Conservation (phyloP, 1,284 basidiomycete genomes). For the Entoloma clypeatum region DNA sequence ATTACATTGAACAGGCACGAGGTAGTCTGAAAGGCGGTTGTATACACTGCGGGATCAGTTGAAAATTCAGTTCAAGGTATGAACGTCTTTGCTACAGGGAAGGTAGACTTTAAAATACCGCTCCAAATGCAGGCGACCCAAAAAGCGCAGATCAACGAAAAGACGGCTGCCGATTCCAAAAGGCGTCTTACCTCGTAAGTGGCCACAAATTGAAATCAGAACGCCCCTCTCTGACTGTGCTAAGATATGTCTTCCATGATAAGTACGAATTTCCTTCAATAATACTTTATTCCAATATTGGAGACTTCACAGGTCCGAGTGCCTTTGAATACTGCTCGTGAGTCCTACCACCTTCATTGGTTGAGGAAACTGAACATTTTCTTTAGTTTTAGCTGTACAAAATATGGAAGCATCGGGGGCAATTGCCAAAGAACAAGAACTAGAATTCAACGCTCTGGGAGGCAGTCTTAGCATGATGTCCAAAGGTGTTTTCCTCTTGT, state of each 20-base stretch:
- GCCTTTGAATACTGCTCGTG: constrained; percentile 85
- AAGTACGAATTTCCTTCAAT: constrained; percentile 28
- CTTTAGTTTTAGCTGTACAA: constrained; percentile 76
- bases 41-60: constrained; percentile 51
- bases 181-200: constrained; percentile 74
- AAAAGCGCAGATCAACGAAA: constrained; percentile 82
- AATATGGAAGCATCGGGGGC: constrained; percentile 78
- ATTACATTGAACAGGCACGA: background rate
- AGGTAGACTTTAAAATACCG: constrained; percentile 2
- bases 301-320: constrained; percentile 71
- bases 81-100: background rate
- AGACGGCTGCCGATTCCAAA: constrained; percentile 76
- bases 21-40: constrained; percentile 41
- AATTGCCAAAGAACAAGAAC: constrained; percentile 62
- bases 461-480: constrained; percentile 88
- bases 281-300: constrained; percentile 14
- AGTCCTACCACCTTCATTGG: constrained; percentile 25
- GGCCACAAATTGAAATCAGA: constrained; percentile 1
- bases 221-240: constrained; percentile 4
- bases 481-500: constrained; percentile 46
- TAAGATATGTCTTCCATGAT: constrained; percentile 76
- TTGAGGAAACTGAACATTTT: constrained; percentile 4
- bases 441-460: constrained; percentile 79
- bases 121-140: constrained; percentile 56
- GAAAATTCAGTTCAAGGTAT: constrained; percentile 62